Percentiles rank a stretch among this genome's conserved stretches.
These are phyloP conservation scores for Eimeria zaria DNA, from an alignment of 169 alveolate genomes.

Conservation along the genomic window DNA sequence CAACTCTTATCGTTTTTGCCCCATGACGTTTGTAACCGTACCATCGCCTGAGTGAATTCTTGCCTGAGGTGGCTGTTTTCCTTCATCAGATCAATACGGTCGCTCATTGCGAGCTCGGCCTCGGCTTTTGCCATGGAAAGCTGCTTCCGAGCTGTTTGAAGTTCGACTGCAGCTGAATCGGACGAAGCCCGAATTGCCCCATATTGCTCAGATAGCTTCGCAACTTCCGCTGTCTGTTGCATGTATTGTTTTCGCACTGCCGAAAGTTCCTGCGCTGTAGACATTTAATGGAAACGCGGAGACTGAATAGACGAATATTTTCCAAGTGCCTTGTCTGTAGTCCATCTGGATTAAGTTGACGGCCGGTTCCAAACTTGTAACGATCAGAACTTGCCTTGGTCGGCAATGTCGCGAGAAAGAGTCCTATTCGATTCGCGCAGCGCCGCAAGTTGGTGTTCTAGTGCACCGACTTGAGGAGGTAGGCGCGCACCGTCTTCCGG, in stretches of 20 bases:
- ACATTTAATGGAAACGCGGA: not conserved
- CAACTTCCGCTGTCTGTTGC: constrained; percentile 63
- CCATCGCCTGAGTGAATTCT: constrained; percentile 66
- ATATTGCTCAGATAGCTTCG: constrained; percentile 66
- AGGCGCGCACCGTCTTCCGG: constrained; percentile 7
- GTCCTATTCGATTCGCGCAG: constrained; percentile 55
- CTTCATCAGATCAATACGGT: constrained; percentile 64
- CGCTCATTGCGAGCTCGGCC: constrained; percentile 47
- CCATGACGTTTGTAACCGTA: not conserved
- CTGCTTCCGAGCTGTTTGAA: constrained; percentile 46
- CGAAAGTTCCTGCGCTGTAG: constrained; percentile 64
- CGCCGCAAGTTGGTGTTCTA: constrained; percentile 66
- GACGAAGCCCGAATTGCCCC: constrained; percentile 56
- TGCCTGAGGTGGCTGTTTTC: constrained; percentile 74
- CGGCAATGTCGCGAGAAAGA: constrained; percentile 54
- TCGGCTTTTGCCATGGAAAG: constrained; percentile 66
- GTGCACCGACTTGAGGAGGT: constrained; percentile 17
- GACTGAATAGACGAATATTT: not conserved
- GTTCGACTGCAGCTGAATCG: constrained; percentile 55
- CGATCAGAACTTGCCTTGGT: constrained; percentile 17
- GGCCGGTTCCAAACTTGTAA: not conserved
- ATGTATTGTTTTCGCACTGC: constrained; percentile 60
- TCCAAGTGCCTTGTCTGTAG: not conserved
- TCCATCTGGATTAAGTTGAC: not conserved
- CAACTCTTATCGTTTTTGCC: not conserved